A percentile compares a stretch with the other conserved stretches of the same genome.
Evolutionary conservation across 2,329 filamentous ascomycete genomes (phyloP).

Genomic region (Alternaria sp.): DNA sequence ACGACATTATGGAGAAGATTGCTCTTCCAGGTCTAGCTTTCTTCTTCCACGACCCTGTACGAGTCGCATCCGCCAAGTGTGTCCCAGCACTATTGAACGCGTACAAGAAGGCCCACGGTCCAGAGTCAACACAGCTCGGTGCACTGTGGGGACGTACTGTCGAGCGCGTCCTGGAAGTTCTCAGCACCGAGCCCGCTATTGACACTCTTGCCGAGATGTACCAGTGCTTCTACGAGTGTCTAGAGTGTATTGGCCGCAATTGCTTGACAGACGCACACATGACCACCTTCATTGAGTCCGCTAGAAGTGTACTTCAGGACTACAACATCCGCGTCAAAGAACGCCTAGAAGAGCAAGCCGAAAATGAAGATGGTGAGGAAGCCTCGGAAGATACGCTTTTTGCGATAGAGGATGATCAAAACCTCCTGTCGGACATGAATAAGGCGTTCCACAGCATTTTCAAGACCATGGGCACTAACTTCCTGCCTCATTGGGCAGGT

Average conservation of each 20-base stretch:
- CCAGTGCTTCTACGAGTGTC: conserved; percentile 98
- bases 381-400: conserved; percentile 85
- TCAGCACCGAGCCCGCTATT: conserved; percentile 92
- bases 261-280: conserved; percentile 82
- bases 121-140: conserved; percentile 78
- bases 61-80: conserved; percentile 92
- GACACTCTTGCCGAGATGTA: conserved; percentile 99
- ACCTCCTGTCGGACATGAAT: conserved; percentile 97
- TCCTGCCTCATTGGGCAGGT: conserved; percentile 87
- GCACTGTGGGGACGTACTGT: conserved; percentile 85
- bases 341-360: conserved; percentile 83
- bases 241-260: conserved; percentile 89
- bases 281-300: conserved; percentile 84
- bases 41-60: conserved; percentile 98
- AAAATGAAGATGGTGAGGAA: conserved; percentile 88
- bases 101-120: conserved; percentile 90
- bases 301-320: conserved; percentile 85
- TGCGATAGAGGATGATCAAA: conserved; percentile 97
- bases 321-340: conserved; percentile 87
- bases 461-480: conserved; percentile 88
- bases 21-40: conserved; percentile 92
- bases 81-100: conserved; percentile 92
- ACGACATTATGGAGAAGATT: conserved; percentile 95
- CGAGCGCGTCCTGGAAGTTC: conserved; percentile 89
- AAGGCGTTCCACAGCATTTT: conserved; percentile 99